Base-by-base conservation (phyloP, 1,284 basidiomycete species). In the Leccinum pachyderme region DNA sequence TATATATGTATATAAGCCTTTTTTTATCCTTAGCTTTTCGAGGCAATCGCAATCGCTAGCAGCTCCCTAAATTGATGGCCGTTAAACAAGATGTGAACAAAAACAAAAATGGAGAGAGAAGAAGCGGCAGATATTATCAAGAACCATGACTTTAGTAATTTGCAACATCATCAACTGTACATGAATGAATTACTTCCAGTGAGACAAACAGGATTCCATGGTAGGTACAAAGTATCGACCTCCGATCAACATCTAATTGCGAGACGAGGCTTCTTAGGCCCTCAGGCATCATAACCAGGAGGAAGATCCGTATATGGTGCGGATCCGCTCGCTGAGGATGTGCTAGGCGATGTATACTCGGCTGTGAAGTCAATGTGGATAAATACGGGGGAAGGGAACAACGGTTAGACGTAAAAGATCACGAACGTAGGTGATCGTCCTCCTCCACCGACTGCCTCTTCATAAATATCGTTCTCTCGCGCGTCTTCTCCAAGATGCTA, bases 381-480 rank as follows among this genome's bases (percentile, higher is more conserved):
- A 22, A 60, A 33, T 35, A 43, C 31, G 44, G 22, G 13, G 24
- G 8, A 44, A 28, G 13, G 24, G 8, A 44, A 28, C n/a, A 51
- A 49, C 33, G 27, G 33, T 41, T 22, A 29, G 44, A 29, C 35
- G 9, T 13, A 54, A 22, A 58, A 53, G 47, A 29, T 53, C 54
- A 83, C 87, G 58, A 69, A 91, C 88, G 89, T 47, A 87, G 68
- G n/a, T 79, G 74, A 53, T 87, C 84, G 47, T 78, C 76, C 29
- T 88, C 87, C 66, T 59, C 77, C 71, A 46, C 75, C 71, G 60
- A 72, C 62, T 85, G 83, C 47, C 86, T 75, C 66, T 77, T 84
- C 87, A 88, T 89, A 62, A 86, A 87, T 44, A 89, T 82, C 27
- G 83, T 83, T 49, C 80, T 76, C 71, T 90, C 87, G 50, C 89